Evolutionary conservation across 2,329 filamentous ascomycete genomes (phyloP), one percentile per base, ranked within the genome.

Genomic region (Cercospora canescens): DNA sequence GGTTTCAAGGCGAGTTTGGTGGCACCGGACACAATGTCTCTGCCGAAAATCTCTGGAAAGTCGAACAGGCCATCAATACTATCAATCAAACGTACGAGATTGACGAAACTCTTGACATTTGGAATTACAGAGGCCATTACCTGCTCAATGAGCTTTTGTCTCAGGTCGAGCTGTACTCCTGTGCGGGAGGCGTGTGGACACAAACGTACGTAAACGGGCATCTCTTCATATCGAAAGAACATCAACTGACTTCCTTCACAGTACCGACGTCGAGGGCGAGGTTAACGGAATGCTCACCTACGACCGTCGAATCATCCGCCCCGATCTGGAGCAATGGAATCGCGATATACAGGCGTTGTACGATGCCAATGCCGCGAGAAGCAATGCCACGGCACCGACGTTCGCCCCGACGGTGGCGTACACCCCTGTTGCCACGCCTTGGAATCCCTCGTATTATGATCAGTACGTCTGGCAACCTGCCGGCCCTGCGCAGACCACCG

Each of bases 31-130:
- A 88, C 57, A 90, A 90, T 60, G 83, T 89, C 4, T 85, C 87
- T 0, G 84, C 83, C 14, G 85, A 89, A 1, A 81, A 91, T 70
- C 82, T 91, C 18, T 91, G 89, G 90, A 89, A 90, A 41, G 84
- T 88, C 4, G 76, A 84, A 57, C 74, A 78, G 9, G 86, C 88
- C 1, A 84, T 91, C 75, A 76, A 86, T 73, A 76, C 79, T 0
- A 89, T 91, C 74, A 85, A 88, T 65, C 80, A 88, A 68, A 91
- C 89, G 0, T 92, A 92, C 76, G 89, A 92, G 73, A 81, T 92
- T 57, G 84, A 87, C 69, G 76, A 80, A 8, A 83, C 83, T 2
- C 77, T 89, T 1, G 82, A 86, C 0, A 81, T 83, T 0, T 92
- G 89, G 85, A 91, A 91, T 76, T 89, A 89, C 74, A 87, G 89